These are phyloP conservation scores for Ophiostoma tasmaniense DNA, from an alignment of 2,329 filamentous ascomycete genomes.

Conservation along the genomic window DNA sequence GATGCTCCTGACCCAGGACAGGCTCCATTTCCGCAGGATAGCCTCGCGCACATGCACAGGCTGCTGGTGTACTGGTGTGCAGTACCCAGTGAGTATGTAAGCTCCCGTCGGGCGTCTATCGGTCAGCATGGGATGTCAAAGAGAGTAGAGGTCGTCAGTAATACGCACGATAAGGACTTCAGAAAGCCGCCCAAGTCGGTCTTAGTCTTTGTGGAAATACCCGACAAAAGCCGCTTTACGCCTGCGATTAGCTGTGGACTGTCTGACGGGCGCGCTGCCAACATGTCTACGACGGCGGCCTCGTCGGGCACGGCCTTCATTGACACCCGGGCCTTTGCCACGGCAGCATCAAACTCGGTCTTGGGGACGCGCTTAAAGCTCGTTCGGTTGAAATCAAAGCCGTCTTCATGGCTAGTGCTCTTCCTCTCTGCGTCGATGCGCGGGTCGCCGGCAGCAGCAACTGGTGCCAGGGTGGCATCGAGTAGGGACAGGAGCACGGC, in stretches of 20 bases:
- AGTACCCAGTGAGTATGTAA: conserved; percentile 58
- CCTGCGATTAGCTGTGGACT: conserved; percentile 45
- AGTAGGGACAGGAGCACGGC: conserved; percentile 44
- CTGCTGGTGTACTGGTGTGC: conserved; percentile 53
- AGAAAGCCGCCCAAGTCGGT: conserved; percentile 34
- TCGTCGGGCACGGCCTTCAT: conserved; percentile 32
- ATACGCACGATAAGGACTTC: conserved; percentile 33
- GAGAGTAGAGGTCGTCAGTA: background rate
- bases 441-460: conserved; percentile 35
- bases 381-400: conserved; percentile 27
- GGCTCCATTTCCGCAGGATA: conserved; percentile 56
- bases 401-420: background rate
- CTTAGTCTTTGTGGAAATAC: conserved; percentile 28
- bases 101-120: conserved; percentile 42
- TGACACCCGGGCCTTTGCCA: conserved; percentile 32
- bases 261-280: conserved; percentile 43
- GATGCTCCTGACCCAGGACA: conserved; percentile 46
- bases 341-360: conserved; percentile 39
- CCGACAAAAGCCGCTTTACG: conserved; percentile 36
- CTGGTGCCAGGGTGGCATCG: conserved; percentile 52
- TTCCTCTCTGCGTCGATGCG: background rate
- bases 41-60: conserved; percentile 50
- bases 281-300: conserved; percentile 41
- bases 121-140: background rate
- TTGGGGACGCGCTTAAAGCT: conserved; percentile 40